phyloP scores from a whole-genome alignment of 148 eudicot genomes.

The Rhododendron molle region DNA sequence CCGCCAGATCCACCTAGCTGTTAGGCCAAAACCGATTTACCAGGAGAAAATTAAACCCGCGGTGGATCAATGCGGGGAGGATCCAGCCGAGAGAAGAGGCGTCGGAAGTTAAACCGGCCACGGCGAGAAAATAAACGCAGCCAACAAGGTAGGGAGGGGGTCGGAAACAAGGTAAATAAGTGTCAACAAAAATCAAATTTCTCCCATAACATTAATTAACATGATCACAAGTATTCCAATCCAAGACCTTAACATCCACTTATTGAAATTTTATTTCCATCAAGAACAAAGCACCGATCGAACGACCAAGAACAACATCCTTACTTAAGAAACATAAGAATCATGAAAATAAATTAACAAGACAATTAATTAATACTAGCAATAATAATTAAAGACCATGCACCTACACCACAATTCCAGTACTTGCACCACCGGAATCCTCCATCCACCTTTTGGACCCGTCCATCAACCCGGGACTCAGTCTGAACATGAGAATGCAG shows the following conservation, averaged over 20 bases:
- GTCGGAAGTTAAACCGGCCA: no score
- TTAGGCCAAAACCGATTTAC: no score
- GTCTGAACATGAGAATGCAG: slow-evolving; percentile 22
- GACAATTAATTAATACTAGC: not conserved
- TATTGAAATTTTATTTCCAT: not conserved
- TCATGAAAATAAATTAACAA: not conserved
- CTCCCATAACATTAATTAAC: not conserved
- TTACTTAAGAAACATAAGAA: not conserved
- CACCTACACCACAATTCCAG: not conserved
- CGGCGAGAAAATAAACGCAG: no score
- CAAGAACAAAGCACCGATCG: not conserved
- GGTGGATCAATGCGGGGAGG: no score
- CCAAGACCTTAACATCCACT: not conserved
- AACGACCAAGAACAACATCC: not conserved
- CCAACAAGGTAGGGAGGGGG: no score
- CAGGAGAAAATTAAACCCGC: no score
- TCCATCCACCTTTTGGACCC: slow-evolving; percentile 13
- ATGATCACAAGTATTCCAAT: not conserved
- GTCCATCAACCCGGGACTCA: slow-evolving; percentile 22
- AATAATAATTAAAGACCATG: not conserved
- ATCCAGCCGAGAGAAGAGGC: no score
- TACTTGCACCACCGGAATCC: slow-evolving; percentile 7
- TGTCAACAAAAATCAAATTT: not conserved
- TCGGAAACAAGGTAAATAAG: no score
- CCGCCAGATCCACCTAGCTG: no score